Percentiles rank a stretch among this genome's conserved stretches.
phyloP scores from a whole-genome alignment of 805 yeast species.

The Lachancea meyersii region DNA sequence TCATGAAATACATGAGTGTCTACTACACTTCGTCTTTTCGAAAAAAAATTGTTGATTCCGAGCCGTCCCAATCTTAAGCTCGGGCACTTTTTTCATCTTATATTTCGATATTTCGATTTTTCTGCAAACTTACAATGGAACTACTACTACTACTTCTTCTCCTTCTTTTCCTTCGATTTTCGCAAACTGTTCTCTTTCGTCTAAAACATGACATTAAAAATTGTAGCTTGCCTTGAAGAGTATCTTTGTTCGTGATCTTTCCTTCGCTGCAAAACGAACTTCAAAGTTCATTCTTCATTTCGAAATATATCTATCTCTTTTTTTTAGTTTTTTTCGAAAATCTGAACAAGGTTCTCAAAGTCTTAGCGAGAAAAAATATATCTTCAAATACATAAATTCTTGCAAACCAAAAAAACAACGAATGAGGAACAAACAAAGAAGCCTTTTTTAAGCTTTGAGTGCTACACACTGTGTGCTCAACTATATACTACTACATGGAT shows the following conservation, averaged over 20 bases:
- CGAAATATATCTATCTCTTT: no score
- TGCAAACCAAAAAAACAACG: not conserved
- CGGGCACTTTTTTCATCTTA: no score
- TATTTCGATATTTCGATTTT: not conserved
- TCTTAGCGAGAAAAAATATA: constrained; percentile 2
- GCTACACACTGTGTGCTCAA: no score
- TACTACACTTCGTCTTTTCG: not conserved
- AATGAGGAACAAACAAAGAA: no score
- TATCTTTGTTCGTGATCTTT: no score
- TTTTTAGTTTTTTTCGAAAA: not conserved
- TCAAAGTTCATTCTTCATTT: no score
- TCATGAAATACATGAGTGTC: not conserved
- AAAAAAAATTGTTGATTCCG: not conserved
- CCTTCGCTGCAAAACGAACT: no score
- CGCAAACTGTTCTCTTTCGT: not conserved
- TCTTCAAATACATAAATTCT: not conserved
- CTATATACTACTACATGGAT: not conserved
- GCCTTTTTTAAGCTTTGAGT: no score
- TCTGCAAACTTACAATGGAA: not conserved
- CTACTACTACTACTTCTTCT: not conserved
- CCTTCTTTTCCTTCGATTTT: not conserved
- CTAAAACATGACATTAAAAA: not conserved
- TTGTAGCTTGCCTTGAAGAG: no score
- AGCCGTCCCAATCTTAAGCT: constrained; percentile 7
- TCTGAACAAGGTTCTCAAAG: constrained; percentile 2